These are phyloP conservation scores for Tylopilus felleus DNA, from an alignment of 768 basidiomycete genomes.

Conservation along the genomic window DNA sequence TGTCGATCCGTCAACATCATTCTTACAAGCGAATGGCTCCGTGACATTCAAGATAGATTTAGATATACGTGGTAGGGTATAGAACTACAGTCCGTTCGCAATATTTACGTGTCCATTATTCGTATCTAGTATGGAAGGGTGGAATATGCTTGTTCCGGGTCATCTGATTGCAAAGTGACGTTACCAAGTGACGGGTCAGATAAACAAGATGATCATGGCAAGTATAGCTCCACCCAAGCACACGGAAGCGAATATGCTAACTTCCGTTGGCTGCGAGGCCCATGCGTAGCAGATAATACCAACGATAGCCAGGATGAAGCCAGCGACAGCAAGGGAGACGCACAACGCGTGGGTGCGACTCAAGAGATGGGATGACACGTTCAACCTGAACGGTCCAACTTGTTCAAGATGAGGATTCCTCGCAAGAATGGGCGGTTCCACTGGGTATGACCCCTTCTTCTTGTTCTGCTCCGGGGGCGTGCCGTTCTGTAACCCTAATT, in stretches of 20 bases:
- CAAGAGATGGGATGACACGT: conserved; percentile 43
- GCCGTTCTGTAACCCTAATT: neutral
- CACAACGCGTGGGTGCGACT: conserved; percentile 48
- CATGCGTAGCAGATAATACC: conserved; percentile 54
- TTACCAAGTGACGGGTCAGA: neutral
- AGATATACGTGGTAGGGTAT: neutral
- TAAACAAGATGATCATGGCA: conserved; percentile 12
- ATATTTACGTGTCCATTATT: too few relatives aligned
- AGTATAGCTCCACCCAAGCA: conserved; percentile 38
- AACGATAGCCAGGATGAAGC: conserved; percentile 48
- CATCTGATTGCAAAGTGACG: neutral
- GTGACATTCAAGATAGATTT: too few relatives aligned
- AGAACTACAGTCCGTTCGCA: too few relatives aligned
- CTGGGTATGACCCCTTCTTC: conserved; percentile 1
- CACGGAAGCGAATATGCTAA: conserved; percentile 41
- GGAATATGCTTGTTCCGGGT: neutral
- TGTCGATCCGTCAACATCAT: too few relatives aligned
- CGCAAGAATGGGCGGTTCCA: conserved; percentile 37
- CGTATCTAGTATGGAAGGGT: too few relatives aligned
- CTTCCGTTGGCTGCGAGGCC: conserved; percentile 43
- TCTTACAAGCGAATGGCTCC: neutral
- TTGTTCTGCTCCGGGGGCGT: neutral
- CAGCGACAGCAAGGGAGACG: conserved; percentile 42
- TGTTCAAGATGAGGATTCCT: conserved; percentile 50
- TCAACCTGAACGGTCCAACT: conserved; percentile 44